Conservation (phyloP, 805 yeast genomes). For the Lipomyces yamanashiensis region DNA sequence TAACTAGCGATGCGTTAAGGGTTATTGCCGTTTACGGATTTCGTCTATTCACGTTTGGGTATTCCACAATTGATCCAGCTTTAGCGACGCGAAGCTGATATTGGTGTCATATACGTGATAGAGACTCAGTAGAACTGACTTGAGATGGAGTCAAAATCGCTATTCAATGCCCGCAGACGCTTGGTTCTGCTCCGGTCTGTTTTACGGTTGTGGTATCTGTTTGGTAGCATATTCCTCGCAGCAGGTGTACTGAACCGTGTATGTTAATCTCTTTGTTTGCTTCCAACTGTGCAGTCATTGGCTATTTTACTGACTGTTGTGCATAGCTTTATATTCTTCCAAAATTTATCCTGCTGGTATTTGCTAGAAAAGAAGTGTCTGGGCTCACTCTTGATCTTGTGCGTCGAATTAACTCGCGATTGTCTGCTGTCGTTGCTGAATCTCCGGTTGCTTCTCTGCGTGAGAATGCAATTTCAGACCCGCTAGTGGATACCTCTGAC, state of each 20-base stretch:
- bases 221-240: slow-evolving; percentile 19
- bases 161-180: slow-evolving; percentile 10
- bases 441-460: slow-evolving; percentile 9
- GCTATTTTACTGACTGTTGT: not conserved
- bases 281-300: no score
- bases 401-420: slow-evolving; percentile 10
- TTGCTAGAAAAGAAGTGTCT: slow-evolving; percentile 23
- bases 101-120: not conserved
- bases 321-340: slow-evolving; percentile 27
- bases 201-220: slow-evolving; percentile 22
- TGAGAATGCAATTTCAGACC: not conserved
- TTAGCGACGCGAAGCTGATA: no score
- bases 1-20: no score
- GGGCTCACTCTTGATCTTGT: slow-evolving; percentile 9
- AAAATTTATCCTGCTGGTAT: slow-evolving; percentile 12
- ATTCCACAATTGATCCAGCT: no score
- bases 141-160: slow-evolving; percentile 3
- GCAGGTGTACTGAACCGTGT: slow-evolving; percentile 24
- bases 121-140: not conserved
- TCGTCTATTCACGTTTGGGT: no score
- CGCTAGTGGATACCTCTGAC: not conserved
- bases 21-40: no score
- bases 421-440: slow-evolving; percentile 3
- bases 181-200: slow-evolving; percentile 10
- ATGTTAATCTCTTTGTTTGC: not conserved